Conservation (phyloP, 176 grass and related monocot species). For the Neostapfia colusana region DNA sequence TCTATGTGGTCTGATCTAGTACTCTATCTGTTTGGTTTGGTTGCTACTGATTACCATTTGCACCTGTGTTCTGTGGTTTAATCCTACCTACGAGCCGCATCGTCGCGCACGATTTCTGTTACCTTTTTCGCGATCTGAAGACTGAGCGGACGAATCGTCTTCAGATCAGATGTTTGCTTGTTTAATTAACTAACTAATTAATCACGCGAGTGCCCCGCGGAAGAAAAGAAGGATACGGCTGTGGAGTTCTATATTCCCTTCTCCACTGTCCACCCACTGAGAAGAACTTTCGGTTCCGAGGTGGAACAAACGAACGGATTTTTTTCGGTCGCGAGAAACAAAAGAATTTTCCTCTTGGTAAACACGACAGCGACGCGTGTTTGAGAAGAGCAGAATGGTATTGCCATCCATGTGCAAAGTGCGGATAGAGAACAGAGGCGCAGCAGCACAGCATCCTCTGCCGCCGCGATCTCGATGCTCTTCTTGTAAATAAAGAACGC, state of each 20-base stretch:
- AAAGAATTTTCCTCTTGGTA: too few species aligned
- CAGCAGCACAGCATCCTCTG: too few species aligned
- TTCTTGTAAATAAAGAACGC: background rate
- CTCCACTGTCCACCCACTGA: background rate
- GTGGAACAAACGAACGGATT: background rate
- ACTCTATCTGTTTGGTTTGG: background rate
- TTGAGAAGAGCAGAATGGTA: too few species aligned
- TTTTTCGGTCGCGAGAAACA: too few species aligned
- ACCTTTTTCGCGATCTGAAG: background rate
- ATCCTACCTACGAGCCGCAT: background rate
- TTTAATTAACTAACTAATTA: background rate
- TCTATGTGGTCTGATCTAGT: conserved; percentile 36
- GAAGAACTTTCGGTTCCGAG: background rate
- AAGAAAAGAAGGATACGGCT: background rate
- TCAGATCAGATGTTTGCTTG: background rate
- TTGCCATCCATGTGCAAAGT: too few species aligned
- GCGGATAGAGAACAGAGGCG: too few species aligned
- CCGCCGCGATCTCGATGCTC: too few species aligned
- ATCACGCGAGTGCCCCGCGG: background rate
- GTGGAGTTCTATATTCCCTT: background rate
- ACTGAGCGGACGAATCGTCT: background rate
- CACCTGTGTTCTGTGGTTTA: background rate
- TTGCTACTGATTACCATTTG: conserved; percentile 10
- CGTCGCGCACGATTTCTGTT: background rate
- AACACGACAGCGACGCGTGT: too few species aligned